Evolutionary conservation across 2,329 filamentous ascomycete genomes (phyloP), one percentile per base, ranked within the genome.

Genomic region (Claviceps pazoutovae): DNA sequence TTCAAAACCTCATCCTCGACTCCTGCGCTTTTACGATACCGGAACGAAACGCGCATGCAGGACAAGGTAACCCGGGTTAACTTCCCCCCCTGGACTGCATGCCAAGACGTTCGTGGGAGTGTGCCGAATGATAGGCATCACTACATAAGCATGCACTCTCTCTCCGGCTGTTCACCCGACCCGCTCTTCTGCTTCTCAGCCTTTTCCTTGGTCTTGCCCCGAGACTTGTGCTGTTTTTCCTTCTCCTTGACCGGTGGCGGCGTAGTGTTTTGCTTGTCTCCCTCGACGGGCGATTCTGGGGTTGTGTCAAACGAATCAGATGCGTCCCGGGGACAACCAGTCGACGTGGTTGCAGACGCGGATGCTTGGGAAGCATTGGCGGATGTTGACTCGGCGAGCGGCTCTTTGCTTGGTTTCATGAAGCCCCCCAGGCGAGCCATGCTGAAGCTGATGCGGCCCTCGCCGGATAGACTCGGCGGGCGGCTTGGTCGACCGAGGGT

Each of bases 391-490:
- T 67, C 66, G 8, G 54, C 53, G 11, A 62, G 56, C 7, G 51
- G 69, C 53, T 80, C 77, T 58, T 70, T 76, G 64, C 74, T 78
- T 8, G 70, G 58, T 49, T 72, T 74, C 58, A 74, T 72, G 6
- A 79, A 68, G 0, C 73, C 71, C 9, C 73, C 73, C 4, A 80
- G 64, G n/a, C 76, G 73, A 16, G 72, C 74, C 62, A 83, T 79
- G 2, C 75, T 77, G 17, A 75, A 67, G 59, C 76, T 80, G 52
- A 80, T 74, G 4, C 80, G 71, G 16, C 71, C 71, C 56, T 83
- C 80, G 30, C 78, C 76, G 1, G 71, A 74, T 57, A 82, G 78
- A 58, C 80, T 83, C 17, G 66, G 67, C 4, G 80, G 76, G 13
- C 80, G 74, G 56, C 79, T 80, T 57, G 73, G 64, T 66, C 57